A percentile compares a stretch with the other conserved stretches of the same genome.
Evolutionary conservation across 2,329 filamentous ascomycete species (phyloP).

Genomic region (Diaporthe destruens): DNA sequence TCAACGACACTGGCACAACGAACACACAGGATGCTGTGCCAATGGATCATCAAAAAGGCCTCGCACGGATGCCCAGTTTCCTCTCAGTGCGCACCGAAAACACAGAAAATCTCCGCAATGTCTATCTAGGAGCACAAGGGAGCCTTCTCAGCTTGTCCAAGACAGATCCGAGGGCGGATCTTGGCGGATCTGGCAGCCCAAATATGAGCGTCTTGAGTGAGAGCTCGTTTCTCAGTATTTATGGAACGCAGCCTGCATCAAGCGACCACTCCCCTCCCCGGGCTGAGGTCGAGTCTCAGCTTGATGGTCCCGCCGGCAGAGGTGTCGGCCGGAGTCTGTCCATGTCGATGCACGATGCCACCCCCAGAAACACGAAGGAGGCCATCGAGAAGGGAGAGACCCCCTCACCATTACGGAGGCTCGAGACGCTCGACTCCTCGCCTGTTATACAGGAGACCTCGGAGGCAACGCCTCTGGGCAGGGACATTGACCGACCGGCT

Average conservation of each 20-base stretch:
- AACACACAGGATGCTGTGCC: slow-evolving; percentile 7
- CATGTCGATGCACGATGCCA: slow-evolving; percentile 42
- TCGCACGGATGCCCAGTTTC: slow-evolving; percentile 74
- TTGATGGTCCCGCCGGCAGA: slow-evolving; percentile 57
- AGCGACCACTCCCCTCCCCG: slow-evolving; percentile 46
- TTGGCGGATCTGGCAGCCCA: slow-evolving; percentile 65
- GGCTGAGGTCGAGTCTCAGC: slow-evolving; percentile 54
- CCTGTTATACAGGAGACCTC: slow-evolving; percentile 47
- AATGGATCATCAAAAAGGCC: slow-evolving; percentile 47
- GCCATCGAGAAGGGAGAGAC: slow-evolving; percentile 39
- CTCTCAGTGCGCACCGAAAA: slow-evolving; percentile 70
- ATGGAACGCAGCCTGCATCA: slow-evolving; percentile 60
- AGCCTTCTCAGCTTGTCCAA: slow-evolving; percentile 65
- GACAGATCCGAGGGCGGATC: slow-evolving; percentile 57
- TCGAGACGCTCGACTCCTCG: slow-evolving; percentile 58
- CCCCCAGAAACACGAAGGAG: slow-evolving; percentile 42
- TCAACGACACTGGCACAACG: slow-evolving; percentile 43
- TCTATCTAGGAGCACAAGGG: slow-evolving; percentile 65
- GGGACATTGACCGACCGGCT: slow-evolving; percentile 10
- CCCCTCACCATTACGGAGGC: slow-evolving; percentile 63
- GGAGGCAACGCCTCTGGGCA: background rate
- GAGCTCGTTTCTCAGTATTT: slow-evolving; percentile 75
- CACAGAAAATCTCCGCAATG: slow-evolving; percentile 71
- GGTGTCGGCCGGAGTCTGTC: slow-evolving; percentile 58
- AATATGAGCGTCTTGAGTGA: slow-evolving; percentile 75